Percentiles rank a stretch among this genome's conserved stretches.
phyloP scores from a whole-genome alignment of 2,329 filamentous ascomycete genomes.

The Cercospora berteroae region DNA sequence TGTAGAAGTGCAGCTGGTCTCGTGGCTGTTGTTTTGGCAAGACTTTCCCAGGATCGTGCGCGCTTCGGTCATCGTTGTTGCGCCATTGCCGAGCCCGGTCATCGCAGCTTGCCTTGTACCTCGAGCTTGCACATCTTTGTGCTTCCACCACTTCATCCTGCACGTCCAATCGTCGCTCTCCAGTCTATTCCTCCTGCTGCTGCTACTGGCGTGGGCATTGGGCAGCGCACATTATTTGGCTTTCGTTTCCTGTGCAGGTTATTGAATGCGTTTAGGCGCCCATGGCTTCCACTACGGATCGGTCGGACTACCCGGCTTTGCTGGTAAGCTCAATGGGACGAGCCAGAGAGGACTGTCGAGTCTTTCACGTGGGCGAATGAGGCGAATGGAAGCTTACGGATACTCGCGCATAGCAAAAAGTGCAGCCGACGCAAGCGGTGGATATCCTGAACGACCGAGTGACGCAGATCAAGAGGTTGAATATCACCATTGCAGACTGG shows the following conservation, averaged over 20 bases:
- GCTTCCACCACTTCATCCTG: neutral
- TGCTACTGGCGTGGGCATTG: neutral
- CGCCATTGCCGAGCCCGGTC: neutral
- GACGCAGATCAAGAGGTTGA: slow-evolving; percentile 80
- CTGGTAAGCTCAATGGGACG: slow-evolving; percentile 62
- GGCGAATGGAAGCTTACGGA: slow-evolving; percentile 6
- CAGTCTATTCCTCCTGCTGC: neutral
- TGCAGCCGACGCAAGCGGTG: slow-evolving; percentile 80
- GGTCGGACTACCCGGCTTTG: slow-evolving; percentile 89
- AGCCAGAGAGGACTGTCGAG: neutral
- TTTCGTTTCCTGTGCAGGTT: slow-evolving; percentile 13
- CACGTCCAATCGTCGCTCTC: neutral
- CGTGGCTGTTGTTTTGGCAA: neutral
- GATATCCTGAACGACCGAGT: slow-evolving; percentile 81
- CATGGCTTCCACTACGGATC: slow-evolving; percentile 53
- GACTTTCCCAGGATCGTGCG: neutral
- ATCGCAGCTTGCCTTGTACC: neutral
- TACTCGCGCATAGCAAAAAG: slow-evolving; percentile 61
- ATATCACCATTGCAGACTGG: slow-evolving; percentile 93
- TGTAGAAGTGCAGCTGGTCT: neutral
- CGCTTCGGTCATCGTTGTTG: neutral
- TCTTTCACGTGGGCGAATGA: neutral
- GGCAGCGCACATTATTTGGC: neutral
- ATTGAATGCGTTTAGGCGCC: neutral
- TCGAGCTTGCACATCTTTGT: slow-evolving; percentile 35